Percentiles rank a stretch among this genome's conserved stretches.
These are phyloP conservation scores for Neocallimastix lanati DNA, from an alignment of 192 early-diverging fungal genomes.

Conservation along the genomic window DNA sequence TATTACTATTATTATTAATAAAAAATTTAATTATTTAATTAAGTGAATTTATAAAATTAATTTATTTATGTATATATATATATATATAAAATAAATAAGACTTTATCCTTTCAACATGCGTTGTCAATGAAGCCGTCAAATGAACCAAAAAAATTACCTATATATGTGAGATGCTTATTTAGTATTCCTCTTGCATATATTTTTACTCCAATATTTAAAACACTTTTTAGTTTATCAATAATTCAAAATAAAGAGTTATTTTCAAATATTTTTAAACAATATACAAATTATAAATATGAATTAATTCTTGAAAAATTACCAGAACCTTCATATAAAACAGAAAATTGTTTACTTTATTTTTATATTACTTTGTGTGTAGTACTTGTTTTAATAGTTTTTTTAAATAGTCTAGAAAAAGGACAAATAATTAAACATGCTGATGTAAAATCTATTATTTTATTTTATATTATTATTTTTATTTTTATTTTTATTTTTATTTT, in stretches of 20 bases:
- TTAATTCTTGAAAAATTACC: background rate
- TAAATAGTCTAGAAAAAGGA: background rate
- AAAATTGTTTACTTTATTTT: background rate
- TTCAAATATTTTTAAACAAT: background rate
- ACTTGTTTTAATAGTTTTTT: background rate
- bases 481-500: too few species aligned
- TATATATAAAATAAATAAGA: background rate
- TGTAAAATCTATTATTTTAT: background rate
- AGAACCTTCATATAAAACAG: background rate
- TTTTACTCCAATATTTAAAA: background rate
- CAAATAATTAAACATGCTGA: background rate
- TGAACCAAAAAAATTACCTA: background rate
- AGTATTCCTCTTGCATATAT: background rate
- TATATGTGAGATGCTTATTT: background rate
- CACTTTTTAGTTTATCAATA: background rate
- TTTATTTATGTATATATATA: too few species aligned
- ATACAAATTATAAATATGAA: background rate
- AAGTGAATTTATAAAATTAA: too few species aligned
- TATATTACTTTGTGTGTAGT: background rate
- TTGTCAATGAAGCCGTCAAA: background rate
- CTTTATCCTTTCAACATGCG: background rate
- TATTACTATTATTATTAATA: too few species aligned
- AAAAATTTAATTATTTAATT: too few species aligned
- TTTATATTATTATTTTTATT: background rate
- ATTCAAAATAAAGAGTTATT: background rate